Base-by-base conservation (phyloP, 2,329 filamentous ascomycete species). In the Fusarium sp. region DNA sequence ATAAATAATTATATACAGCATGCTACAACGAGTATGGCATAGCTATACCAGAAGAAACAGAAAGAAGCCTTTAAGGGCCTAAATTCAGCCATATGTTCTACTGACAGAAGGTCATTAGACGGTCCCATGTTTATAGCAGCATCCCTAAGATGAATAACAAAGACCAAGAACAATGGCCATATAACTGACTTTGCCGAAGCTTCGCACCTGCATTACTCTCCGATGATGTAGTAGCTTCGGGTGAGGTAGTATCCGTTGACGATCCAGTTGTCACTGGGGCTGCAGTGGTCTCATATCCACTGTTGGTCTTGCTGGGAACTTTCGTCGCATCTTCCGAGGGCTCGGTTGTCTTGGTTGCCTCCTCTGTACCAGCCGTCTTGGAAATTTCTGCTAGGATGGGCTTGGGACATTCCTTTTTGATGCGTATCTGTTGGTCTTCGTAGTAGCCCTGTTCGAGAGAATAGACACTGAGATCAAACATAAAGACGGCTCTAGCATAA, bases 201-300 rank as follows among this genome's bases (percentile, higher is more conserved):
- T 11, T 36, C 3, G 3, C 13, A 4, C 14, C n/a, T 6, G n/a
- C 29, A 4, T 29, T 57, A 18, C 4, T 40, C 18, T 37, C 48
- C 0, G 1, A 9, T 3, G 48, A n/a, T 4, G 15, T n/a, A 8
- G 47, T 42, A 0, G 14, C 29, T 29, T 50, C 21, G 29, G 29
- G 2, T 0, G n/a, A 23, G 4, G 11, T 14, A 9, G 3, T 14
- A 0, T 5, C 18, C 5, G 15, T n/a, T 6, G 17, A 4, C 0
- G 29, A 13, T 3, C 11, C 6, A 1, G 15, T 29, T 4, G 11
- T 1, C 25, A 43, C 17, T 35, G 2, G 29, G 3, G 29, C 29
- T 31, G 6, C 29, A 31, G 4, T 11, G 2, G 25, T 25, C 25
- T 25, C 7, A 6, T 25, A 6, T 25, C 25, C 25, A 8, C 25